Percentiles rank a stretch among this genome's conserved stretches.
These are phyloP conservation scores for Chytriomyces hyalinus DNA, from an alignment of 192 early-diverging fungal species.

Conservation along the genomic window DNA sequence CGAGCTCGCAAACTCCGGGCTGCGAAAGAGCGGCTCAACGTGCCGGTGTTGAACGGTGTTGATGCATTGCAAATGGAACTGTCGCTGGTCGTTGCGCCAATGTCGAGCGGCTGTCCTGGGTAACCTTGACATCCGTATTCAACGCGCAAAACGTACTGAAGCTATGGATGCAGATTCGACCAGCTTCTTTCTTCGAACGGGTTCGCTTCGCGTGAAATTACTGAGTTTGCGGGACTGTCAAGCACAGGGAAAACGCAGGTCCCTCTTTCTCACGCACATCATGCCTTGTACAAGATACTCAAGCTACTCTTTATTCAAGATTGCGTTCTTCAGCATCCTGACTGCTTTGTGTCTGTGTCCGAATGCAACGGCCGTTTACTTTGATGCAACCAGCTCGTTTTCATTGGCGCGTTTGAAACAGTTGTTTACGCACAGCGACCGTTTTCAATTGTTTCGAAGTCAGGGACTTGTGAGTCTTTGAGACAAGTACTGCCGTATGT, in stretches of 20 bases:
- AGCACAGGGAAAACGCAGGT: slow-evolving; percentile 36
- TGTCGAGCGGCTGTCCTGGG: slow-evolving; percentile 29
- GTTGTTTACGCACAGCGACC: slow-evolving; percentile 9
- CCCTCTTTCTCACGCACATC: background rate
- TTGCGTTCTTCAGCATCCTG: slow-evolving; percentile 20
- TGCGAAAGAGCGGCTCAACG: background rate
- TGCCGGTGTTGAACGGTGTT: background rate
- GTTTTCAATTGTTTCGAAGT: slow-evolving; percentile 9
- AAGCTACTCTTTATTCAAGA: background rate
- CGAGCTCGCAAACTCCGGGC: background rate
- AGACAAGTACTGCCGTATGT: background rate
- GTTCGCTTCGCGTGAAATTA: slow-evolving; percentile 21
- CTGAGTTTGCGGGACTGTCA: slow-evolving; percentile 28
- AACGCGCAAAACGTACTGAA: background rate
- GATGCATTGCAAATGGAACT: slow-evolving; percentile 2
- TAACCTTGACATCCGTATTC: background rate
- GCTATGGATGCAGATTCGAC: slow-evolving; percentile 12
- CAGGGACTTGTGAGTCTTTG: slow-evolving; percentile 1
- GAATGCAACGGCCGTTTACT: slow-evolving; percentile 5
- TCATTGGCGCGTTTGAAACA: slow-evolving; percentile 7
- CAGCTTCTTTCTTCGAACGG: slow-evolving; percentile 16
- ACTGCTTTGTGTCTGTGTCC: slow-evolving; percentile 9
- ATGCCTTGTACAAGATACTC: background rate
- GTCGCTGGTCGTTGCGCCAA: background rate
- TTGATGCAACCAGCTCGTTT: slow-evolving; percentile 26